phyloP scores from a whole-genome alignment of 257 asterid species.

The Misopates orontium region DNA sequence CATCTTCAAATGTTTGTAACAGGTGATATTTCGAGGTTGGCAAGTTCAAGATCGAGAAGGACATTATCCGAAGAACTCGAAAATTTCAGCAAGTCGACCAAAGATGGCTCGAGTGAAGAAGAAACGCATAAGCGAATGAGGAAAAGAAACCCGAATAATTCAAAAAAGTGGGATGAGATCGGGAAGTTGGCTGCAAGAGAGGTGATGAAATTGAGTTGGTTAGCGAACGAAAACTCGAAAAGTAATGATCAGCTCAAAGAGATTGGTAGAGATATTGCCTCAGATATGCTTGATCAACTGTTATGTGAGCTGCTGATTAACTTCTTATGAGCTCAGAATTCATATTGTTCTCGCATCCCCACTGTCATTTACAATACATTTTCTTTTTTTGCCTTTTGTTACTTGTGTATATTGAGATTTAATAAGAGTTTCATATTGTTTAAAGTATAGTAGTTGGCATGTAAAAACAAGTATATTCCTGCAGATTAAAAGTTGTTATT shows the following conservation, averaged over 20 bases:
- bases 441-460: too few species aligned
- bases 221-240: constrained; percentile 23
- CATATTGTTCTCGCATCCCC: neutral
- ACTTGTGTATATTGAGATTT: neutral
- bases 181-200: constrained; percentile 49
- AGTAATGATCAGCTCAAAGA: constrained; percentile 32
- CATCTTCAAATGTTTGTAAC: constrained; percentile 11
- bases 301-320: constrained; percentile 43
- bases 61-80: constrained; percentile 60
- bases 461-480: too few species aligned
- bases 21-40: constrained; percentile 47
- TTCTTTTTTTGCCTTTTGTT: neutral
- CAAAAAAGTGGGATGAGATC: constrained; percentile 36
- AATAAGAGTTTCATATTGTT: too few species aligned
- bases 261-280: constrained; percentile 47
- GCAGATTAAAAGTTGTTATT: too few species aligned
- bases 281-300: constrained; percentile 45
- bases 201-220: constrained; percentile 42
- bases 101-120: constrained; percentile 9
- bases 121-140: constrained; percentile 17
- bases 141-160: constrained; percentile 4
- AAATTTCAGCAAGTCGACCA: constrained; percentile 32
- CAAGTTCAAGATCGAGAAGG: constrained; percentile 53
- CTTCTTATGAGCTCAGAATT: constrained; percentile 2
- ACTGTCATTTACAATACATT: neutral